Base-by-base conservation (phyloP, 441 rosid species). In the Raphanus hybrid region DNA sequence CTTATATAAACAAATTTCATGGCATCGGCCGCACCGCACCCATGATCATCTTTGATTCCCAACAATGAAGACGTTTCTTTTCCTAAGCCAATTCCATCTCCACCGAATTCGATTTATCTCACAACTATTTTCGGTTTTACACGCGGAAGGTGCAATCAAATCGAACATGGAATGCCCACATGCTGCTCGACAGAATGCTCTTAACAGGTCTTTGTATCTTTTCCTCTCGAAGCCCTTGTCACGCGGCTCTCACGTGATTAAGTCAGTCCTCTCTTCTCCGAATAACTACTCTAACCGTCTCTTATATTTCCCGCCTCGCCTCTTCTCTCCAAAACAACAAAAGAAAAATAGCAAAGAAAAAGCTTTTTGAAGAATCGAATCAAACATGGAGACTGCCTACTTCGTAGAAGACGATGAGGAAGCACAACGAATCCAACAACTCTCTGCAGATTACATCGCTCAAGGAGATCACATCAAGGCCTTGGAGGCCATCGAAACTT, bases 221-320 rank as follows among this genome's bases (percentile, higher is more conserved):
- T 3, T 20, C 23, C 62, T 26, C 14, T 59, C 37, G 6, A 59
- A 26, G 34, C 35, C 16, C 35, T 60, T 27, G 16, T 55, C 69
- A 65, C 71, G 71, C 27, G 71, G 0, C 59, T 27, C 59, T 57
- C 78, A 58, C 66, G 72, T 57, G 71, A 74, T 55, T 5, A 12
- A 55, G 0, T 45, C 6, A 6, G 52, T 4, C 11, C 48, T 29
- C 58, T 54, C 59, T 15, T 54, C 26, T 15, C 3, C 59, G 0
- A 16, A 54, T 16, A 54, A 8, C 15, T 45, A 45, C 3, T 3
- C 10, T 16, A 52, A 45, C 52, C 54, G 54, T 54, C 7, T 52
- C 2, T 14, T 52, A 23, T 23, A 23, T 23, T 52, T 15, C 59
- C 59, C 59, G 7, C 59, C 59, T 39, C 43, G 11, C 1, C 43